phyloP scores from a whole-genome alignment of 164 flowering plant species.

The Nymphaea colorata region DNA sequence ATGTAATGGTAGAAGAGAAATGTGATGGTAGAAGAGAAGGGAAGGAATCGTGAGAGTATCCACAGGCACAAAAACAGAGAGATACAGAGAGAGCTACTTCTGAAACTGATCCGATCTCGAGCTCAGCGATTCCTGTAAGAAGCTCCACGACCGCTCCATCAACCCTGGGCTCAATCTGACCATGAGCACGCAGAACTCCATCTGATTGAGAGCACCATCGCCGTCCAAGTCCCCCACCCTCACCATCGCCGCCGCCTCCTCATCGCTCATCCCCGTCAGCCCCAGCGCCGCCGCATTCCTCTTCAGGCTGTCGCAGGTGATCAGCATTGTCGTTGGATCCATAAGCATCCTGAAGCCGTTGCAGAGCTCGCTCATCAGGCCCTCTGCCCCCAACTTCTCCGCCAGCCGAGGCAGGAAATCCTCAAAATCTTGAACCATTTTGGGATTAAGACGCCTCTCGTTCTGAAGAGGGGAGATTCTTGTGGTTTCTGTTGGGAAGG shows the following conservation, averaged over 20 bases:
- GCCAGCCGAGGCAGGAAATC: conserved; percentile 25
- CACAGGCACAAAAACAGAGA: too few species aligned
- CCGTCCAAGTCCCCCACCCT: conserved; percentile 49
- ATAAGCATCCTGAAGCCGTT: conserved; percentile 27
- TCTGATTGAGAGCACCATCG: conserved; percentile 35
- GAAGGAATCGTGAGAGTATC: too few species aligned
- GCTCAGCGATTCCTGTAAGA: conserved; percentile 9
- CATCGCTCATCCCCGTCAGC: conserved; percentile 21
- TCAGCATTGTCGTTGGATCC: conserved; percentile 17
- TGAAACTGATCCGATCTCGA: too few species aligned
- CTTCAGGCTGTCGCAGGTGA: conserved; percentile 28
- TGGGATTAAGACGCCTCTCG: too few species aligned
- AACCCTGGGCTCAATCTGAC: conserved; percentile 40
- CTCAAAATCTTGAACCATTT: conserved; percentile 4
- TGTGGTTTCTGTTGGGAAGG: too few species aligned
- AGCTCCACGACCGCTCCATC: conserved; percentile 18
- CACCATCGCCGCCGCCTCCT: conserved; percentile 26
- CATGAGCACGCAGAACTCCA: conserved; percentile 58
- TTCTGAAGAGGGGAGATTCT: too few species aligned
- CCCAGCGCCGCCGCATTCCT: conserved; percentile 17
- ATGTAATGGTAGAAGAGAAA: too few species aligned
- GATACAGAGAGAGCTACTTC: too few species aligned
- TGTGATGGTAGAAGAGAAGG: too few species aligned
- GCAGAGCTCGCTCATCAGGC: conserved; percentile 21
- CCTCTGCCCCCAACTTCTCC: conserved; percentile 22